Base-by-base conservation (phyloP, 2,329 filamentous ascomycete species). In the Rosellinia necatrix region DNA sequence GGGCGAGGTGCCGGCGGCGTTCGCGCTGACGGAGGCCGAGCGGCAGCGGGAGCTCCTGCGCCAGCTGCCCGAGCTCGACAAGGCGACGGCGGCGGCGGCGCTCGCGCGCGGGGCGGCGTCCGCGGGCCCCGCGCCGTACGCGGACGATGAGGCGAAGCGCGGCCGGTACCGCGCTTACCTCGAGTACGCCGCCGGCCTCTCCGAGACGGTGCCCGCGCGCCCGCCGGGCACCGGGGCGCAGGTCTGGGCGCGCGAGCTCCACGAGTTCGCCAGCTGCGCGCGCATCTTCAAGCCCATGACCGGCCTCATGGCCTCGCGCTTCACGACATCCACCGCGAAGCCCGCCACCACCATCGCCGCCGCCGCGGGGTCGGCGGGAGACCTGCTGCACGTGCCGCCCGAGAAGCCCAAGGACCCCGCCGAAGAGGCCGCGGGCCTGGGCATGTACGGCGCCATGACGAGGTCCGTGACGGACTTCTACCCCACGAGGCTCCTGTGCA, bases 381-480 rank as follows among this genome's bases (percentile, higher is more conserved):
- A 66, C 2, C 59, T 70, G 1, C 58, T 82, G 6, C 73, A 85
- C 13, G 76, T 73, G 44, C 80, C 78, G 0, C 65, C 74, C 7
- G 71, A 75, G 21, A 91, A 87, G 64, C 79, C 81, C 3, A 80
- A 86, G 59, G 89, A 96, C 66, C 88, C 92, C 0, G 91, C 91
- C 9, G 89, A 92, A 69, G 87, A 91, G 64, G 94, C 94, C 1
- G 94, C 94, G 6, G 90, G 83, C 67, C 77, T 97, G 69, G 92
- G 91, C 54, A 96, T 97, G 92, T 97, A 92, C 73, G 94, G 94
- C 1, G 81, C 86, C 12, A 82, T 97, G 84, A 99, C 94, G 3
- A 81, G 94, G 59, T 85, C 81, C 19, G 78, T 81, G 0, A 72
- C 83, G 6, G 82, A 86, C 4, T 97, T 96, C 72, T 87, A 87